Evolutionary conservation across 1,139 yeast species (phyloP).

Genomic region (Blastobotrys arbuscula): DNA sequence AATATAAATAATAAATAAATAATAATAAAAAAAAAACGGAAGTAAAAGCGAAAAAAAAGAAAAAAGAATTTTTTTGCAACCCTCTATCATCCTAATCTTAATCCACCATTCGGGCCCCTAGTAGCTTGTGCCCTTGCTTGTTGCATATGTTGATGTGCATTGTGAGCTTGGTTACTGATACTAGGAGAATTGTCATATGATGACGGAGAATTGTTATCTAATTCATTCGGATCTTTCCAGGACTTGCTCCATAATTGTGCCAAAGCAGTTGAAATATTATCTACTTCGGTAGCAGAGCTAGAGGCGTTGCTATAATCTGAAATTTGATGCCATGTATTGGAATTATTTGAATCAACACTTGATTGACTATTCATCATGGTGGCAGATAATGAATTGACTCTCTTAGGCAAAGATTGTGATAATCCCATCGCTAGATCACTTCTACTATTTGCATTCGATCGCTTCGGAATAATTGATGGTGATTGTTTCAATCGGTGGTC

Average conservation of each 20-base stretch:
- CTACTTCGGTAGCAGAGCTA: constrained; percentile 14
- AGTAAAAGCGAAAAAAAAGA: background rate
- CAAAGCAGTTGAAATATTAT: constrained; percentile 18
- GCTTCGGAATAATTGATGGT: constrained; percentile 6
- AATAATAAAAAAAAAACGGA: background rate
- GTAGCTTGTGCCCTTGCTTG: constrained; percentile 8
- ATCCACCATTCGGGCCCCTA: constrained; percentile 35
- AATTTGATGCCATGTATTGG: constrained; percentile 6
- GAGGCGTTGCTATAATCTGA: background rate
- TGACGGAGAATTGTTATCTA: background rate
- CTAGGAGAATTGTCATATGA: constrained; percentile 10
- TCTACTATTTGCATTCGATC: background rate
- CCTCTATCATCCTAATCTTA: constrained; percentile 11
- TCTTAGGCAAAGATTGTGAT: constrained; percentile 23
- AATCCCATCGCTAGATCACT: constrained; percentile 16
- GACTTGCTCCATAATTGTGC: constrained; percentile 22
- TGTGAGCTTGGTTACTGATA: constrained; percentile 22
- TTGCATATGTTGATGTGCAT: constrained; percentile 21
- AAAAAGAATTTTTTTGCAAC: background rate
- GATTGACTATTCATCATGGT: constrained; percentile 15
- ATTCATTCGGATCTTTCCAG: constrained; percentile 21
- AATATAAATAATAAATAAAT: background rate
- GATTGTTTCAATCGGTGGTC: constrained; percentile 12
- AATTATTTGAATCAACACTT: background rate
- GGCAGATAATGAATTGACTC: constrained; percentile 21